Base-by-base conservation (phyloP, 2,329 filamentous ascomycete species). In the Scopulariopsis brevicaulis region DNA sequence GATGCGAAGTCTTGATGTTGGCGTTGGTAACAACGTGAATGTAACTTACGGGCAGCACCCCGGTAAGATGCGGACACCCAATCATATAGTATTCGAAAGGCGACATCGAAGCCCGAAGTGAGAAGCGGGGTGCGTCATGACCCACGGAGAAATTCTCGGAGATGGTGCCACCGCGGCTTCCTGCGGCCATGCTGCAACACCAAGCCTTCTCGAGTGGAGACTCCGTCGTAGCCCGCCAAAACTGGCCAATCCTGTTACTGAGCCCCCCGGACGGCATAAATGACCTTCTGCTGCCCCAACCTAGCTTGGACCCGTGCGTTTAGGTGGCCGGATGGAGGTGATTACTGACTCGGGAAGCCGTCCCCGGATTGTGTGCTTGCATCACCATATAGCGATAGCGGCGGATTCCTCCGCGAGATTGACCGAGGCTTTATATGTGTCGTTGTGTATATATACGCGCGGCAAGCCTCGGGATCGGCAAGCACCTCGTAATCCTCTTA, bases 131-230 rank as follows among this genome's bases (percentile, higher is more conserved):
- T 20, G 20, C 32, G 20, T 46, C 51, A 54, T 58, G 55, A 32
- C 4, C 28, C 28, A 58, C 64, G 66, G 66, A 68, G 65, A 68
- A 68, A 66, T 63, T 68, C 59, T 68, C 66, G 66, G 66, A 68
- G 60, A 25, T 15, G 3, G 3, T 15, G n/a, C 34, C 32, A 40
- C n/a, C 53, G 18, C 53, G 28, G 28, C 28, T 32, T 32, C 8
- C 28, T 32, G 28, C 28, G 28, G 28, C 28, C 28, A 32, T 32
- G 28, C 8, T 8, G 28, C 28, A 8, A 32, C 28, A 8, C 28
- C 28, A 32, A 8, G 28, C 28, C 28, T 32, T 8, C 8, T 32
- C 28, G 28, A 32, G 28, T 32, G 28, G 28, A 32, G 28, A 32
- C 28, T 8, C 4, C 28, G 28, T 32, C 28, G 28, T 8, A 32